Evolutionary conservation across 495 filamentous ascomycete genomes (phyloP).

Genomic region (Penicillium pancosmium): DNA sequence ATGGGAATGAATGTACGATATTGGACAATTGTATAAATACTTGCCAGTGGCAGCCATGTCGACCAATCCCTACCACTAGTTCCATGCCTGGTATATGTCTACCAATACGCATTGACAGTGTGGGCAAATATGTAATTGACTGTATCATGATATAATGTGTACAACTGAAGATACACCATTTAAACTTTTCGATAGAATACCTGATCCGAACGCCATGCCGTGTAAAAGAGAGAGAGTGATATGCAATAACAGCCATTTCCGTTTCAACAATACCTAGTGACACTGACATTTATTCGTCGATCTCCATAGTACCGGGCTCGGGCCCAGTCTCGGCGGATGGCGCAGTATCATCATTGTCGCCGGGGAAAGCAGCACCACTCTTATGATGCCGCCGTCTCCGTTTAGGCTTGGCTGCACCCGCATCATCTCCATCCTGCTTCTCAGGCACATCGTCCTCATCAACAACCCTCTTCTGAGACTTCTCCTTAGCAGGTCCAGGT

Average conservation of each 20-base stretch:
- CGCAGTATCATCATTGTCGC: slow-evolving; percentile 20
- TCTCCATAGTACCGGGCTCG: slow-evolving; percentile 25
- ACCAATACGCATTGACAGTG: neutral
- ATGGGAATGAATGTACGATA: neutral
- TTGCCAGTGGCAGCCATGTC: too few relatives aligned
- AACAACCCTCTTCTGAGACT: neutral
- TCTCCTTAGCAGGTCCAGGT: slow-evolving; percentile 18
- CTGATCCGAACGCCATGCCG: slow-evolving; percentile 42
- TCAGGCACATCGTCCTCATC: slow-evolving; percentile 17
- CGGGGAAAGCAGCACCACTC: slow-evolving; percentile 13
- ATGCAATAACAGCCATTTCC: slow-evolving; percentile 22
- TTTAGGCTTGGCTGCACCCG: slow-evolving; percentile 33
- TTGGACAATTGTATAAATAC: neutral
- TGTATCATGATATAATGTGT: slow-evolving; percentile 21
- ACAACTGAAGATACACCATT: slow-evolving; percentile 21
- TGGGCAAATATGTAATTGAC: neutral
- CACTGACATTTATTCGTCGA: slow-evolving; percentile 24
- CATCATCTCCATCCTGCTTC: slow-evolving; percentile 25
- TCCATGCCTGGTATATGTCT: neutral
- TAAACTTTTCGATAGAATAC: slow-evolving; percentile 29
- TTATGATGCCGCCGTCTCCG: slow-evolving; percentile 53
- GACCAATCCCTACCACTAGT: too few relatives aligned
- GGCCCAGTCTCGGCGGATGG: slow-evolving; percentile 14
- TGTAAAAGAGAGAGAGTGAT: slow-evolving; percentile 19
- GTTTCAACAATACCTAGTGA: slow-evolving; percentile 6